Base-by-base conservation (phyloP, 192 early-diverging fungal species). In the Coemansia sp. region DNA sequence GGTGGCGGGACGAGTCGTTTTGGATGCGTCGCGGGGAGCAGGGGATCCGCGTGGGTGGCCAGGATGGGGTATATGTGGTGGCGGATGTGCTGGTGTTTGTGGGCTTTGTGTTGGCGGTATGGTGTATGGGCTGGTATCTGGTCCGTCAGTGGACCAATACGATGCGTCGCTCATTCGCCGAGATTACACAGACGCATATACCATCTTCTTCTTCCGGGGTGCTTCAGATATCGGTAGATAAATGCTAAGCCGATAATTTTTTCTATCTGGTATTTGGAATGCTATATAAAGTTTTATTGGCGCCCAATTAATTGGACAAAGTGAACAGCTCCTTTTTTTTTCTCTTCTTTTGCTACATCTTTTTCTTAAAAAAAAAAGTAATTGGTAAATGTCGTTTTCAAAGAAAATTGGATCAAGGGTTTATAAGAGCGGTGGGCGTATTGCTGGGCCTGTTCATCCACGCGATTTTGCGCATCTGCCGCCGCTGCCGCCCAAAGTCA, bases 401-500 rank as follows among this genome's bases (percentile, higher is more conserved):
- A 44, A 44, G 43, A 44, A 44, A 44, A 31, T 31, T 8, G 30
- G 3, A 8, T 8, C 30, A 31, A 31, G 30, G 30, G 5, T 31
- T 31, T 8, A 22, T 19, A 46, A 21, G 6, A 21, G 49, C 27
- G 29, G 0, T 5, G 29, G 29, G 16, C 66, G 73, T 9, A 50
- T 76, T 14, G 67, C 59, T 11, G 67, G 61, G 0, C 54, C 59
- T 0, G 27, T 60, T 16, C 58, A 46, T 12, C 45, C n/a, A 25
- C 48, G 64, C 9, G 53, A 67, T 31, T 65, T 63, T 47, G 31
- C 43, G 5, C 50, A 44, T 30, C 16, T 70, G 52, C 73, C 73
- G 9, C 73, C 73, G 10, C 31, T 77, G 28, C 73, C 67, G n/a
- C 73, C 73, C 5, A 18, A 18, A 12, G 55, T 66, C 3, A 45